Evolutionary conservation across 495 filamentous ascomycete genomes (phyloP).

Genomic region (Pyronema domesticum): DNA sequence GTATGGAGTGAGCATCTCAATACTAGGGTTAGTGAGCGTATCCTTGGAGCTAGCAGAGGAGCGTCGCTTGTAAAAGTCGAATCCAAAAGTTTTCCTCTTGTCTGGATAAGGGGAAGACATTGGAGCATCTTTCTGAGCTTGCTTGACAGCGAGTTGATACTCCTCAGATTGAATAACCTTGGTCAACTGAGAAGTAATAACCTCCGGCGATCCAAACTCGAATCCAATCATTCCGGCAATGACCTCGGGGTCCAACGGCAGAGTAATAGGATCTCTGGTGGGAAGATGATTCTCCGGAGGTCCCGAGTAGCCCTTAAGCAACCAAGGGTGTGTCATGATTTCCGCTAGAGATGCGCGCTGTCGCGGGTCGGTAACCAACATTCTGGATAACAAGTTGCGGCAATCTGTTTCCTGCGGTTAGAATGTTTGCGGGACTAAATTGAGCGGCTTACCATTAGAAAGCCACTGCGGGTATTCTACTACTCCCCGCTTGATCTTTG

Average conservation of each 20-base stretch:
- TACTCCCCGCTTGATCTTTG: conserved; percentile 93
- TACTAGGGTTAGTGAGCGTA: conserved; percentile 68
- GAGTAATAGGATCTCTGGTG: conserved; percentile 59
- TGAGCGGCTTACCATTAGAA: conserved; percentile 47
- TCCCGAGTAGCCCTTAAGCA: conserved; percentile 74
- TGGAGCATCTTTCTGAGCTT: conserved; percentile 45
- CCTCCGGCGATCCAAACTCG: conserved; percentile 78
- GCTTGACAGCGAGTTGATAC: conserved; percentile 62
- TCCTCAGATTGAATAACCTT: conserved; percentile 77
- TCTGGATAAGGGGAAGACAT: conserved; percentile 47
- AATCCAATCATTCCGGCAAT: conserved; percentile 93
- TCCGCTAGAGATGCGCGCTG: conserved; percentile 73
- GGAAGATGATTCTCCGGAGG: conserved; percentile 86
- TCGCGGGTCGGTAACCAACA: conserved; percentile 89
- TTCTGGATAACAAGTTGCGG: conserved; percentile 78
- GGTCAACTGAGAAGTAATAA: conserved; percentile 63
- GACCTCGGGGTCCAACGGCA: conserved; percentile 69
- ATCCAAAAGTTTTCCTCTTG: conserved; percentile 70
- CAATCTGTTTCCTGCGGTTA: conserved; percentile 44
- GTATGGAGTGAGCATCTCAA: conserved; percentile 64
- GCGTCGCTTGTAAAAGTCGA: conserved; percentile 92
- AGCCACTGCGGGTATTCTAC: conserved; percentile 95
- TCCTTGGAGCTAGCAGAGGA: conserved; percentile 77
- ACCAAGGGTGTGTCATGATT: conserved; percentile 95
- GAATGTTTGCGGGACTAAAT: not conserved